Percentiles rank a stretch among this genome's conserved stretches.
phyloP scores from a whole-genome alignment of 805 yeast genomes.

The Lipomyces starkeyi region DNA sequence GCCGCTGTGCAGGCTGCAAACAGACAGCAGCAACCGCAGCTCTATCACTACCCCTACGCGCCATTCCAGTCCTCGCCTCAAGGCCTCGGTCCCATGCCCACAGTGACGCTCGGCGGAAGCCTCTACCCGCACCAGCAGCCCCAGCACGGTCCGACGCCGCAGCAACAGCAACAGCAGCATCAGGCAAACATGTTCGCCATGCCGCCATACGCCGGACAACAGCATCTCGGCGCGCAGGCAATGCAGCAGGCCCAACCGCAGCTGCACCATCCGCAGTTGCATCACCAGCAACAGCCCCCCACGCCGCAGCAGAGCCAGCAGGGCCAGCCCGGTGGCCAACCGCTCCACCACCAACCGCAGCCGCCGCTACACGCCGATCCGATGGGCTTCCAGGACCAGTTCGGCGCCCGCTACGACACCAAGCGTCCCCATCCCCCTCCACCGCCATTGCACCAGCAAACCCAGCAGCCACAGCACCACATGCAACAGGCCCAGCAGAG shows the following conservation, averaged over 20 bases:
- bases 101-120: background rate
- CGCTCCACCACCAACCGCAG: background rate
- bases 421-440: constrained; percentile 14
- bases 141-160: constrained; percentile 15
- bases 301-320: constrained; percentile 9
- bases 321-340: constrained; percentile 1
- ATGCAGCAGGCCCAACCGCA: background rate
- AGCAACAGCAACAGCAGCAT: constrained; percentile 17
- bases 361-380: background rate
- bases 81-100: constrained; percentile 4
- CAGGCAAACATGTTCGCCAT: constrained; percentile 9
- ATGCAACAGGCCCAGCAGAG: constrained; percentile 9
- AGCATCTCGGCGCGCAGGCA: background rate
- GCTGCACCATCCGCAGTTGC: constrained; percentile 15
- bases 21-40: constrained; percentile 14
- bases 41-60: constrained; percentile 3
- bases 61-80: constrained; percentile 7
- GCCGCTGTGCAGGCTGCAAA: constrained; percentile 12
- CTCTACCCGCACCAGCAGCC: constrained; percentile 18
- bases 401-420: constrained; percentile 6
- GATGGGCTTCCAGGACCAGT: background rate
- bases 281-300: constrained; percentile 10
- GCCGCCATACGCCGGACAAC: constrained; percentile 3
- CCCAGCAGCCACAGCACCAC: constrained; percentile 9
- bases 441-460: constrained; percentile 8